Conservation (phyloP, 352 stramenopile genomes). For the Phytopythium chamaehyphon region DNA sequence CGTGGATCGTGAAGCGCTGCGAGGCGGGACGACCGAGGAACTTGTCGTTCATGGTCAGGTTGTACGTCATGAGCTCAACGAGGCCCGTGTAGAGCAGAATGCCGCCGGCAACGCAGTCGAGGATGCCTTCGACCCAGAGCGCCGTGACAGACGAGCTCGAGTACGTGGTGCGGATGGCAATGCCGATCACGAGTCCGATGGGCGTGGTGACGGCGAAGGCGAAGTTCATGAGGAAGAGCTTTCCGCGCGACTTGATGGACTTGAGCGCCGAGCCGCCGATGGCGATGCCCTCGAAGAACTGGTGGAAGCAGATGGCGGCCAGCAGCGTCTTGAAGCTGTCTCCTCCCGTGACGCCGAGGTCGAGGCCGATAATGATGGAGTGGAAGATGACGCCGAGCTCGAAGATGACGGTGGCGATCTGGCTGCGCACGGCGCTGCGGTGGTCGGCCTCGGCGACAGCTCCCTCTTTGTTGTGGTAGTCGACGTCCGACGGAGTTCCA, state of each 20-base stretch:
- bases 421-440: constrained; percentile 19
- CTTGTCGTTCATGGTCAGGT: constrained; percentile 60
- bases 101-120: constrained; percentile 60
- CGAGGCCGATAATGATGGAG: constrained; percentile 64
- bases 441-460: neutral
- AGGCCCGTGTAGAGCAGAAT: constrained; percentile 72
- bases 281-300: constrained; percentile 73
- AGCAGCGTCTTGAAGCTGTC: constrained; percentile 58
- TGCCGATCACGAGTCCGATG: constrained; percentile 50
- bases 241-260: constrained; percentile 31
- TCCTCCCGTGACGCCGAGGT: constrained; percentile 45
- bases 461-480: constrained; percentile 10
- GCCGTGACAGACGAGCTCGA: constrained; percentile 36
- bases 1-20: constrained; percentile 39
- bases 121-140: constrained; percentile 54
- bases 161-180: constrained; percentile 49
- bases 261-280: constrained; percentile 40
- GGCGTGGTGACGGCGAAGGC: constrained; percentile 55
- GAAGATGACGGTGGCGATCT: constrained; percentile 51
- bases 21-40: constrained; percentile 33
- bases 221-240: constrained; percentile 41
- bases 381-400: constrained; percentile 56
- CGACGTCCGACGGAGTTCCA: constrained; percentile 9
- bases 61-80: constrained; percentile 63
- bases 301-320: constrained; percentile 63